phyloP scores from a whole-genome alignment of 2,329 filamentous ascomycete genomes.

The Ophiostoma piceae region DNA sequence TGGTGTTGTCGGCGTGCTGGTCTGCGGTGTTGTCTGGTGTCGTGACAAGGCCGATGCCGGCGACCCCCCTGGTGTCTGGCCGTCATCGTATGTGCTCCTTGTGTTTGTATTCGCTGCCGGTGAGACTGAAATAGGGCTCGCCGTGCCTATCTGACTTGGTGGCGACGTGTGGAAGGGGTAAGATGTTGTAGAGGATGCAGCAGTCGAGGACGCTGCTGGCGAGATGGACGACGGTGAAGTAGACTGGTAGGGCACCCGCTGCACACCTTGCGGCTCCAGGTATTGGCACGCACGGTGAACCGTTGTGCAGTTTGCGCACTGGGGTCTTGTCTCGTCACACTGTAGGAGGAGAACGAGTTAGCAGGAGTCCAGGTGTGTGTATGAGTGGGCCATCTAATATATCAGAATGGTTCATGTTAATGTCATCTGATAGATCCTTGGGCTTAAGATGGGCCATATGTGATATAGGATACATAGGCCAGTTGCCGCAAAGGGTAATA shows the following conservation, averaged over 20 bases:
- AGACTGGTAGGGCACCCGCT: neutral
- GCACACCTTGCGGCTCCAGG: constrained; percentile 11
- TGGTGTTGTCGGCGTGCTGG: constrained; percentile 17
- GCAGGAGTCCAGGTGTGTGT: neutral
- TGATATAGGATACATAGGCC: neutral
- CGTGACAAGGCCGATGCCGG: constrained; percentile 15
- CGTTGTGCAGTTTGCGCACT: constrained; percentile 33
- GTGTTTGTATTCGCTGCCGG: constrained; percentile 16
- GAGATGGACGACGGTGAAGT: neutral
- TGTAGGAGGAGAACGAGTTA: constrained; percentile 20
- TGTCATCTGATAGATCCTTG: neutral
- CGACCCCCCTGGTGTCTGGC: constrained; percentile 13
- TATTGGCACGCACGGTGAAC: constrained; percentile 31
- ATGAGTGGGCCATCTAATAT: neutral
- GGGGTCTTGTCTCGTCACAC: constrained; percentile 34
- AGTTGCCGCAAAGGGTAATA: neutral
- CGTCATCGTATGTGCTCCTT: neutral
- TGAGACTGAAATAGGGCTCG: constrained; percentile 17
- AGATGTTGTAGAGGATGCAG: constrained; percentile 21
- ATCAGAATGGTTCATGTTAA: neutral
- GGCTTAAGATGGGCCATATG: neutral
- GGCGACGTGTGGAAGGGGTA: neutral
- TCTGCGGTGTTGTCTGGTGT: constrained; percentile 17
- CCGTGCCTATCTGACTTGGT: neutral
- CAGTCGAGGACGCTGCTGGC: neutral